Base-by-base conservation (phyloP, 495 filamentous ascomycete species). In the Podospora sp. region DNA sequence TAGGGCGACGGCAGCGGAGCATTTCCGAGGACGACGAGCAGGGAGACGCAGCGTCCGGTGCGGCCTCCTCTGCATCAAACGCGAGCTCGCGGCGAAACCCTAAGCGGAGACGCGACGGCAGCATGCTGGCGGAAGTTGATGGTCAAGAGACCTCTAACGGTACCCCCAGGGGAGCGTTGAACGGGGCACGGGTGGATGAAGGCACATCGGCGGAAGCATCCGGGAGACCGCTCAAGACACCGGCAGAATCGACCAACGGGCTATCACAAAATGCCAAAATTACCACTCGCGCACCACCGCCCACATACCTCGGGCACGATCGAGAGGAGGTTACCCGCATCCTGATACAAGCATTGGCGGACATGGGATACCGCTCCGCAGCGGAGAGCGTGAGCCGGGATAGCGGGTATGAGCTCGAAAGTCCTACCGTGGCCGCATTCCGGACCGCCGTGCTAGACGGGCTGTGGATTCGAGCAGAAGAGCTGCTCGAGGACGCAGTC, bases 281-380 rank as follows among this genome's bases (percentile, higher is more conserved):
- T 40, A 59, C 63, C 18, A 75, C 71, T 53, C 60, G 55, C 36
- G 72, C 62, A 22, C 53, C 26, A 24, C 64, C 71, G 8, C 66
- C 71, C 12, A 74, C 68, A 0, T 87, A 85, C 67, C 90, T 87
- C 69, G 93, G 92, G 22, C 94, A 99, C 75, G 89, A 94, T 75
- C 89, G 93, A 73, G 94, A 96, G 80, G 94, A 99, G 79, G 89
- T 98, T 12, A 95, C 95, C 7, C 84, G 95, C 60, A 91, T 99
- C 61, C 77, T 97, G 68, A 96, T 98, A 71, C 95, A 99, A 77
- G 91, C 92, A 36, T 79, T 99, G 58, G 82, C 85, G 24, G 95
- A 98, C 76, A 78, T 98, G 76, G 95, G 94, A 1, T 97, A 98
- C 76, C 81, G 87, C 63, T 81, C 78, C 6, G 90, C 94, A 25